Evolutionary conservation across 306 rosid species (phyloP), one percentile per base, ranked within the genome.

Genomic region (Potentilla sterilis): DNA sequence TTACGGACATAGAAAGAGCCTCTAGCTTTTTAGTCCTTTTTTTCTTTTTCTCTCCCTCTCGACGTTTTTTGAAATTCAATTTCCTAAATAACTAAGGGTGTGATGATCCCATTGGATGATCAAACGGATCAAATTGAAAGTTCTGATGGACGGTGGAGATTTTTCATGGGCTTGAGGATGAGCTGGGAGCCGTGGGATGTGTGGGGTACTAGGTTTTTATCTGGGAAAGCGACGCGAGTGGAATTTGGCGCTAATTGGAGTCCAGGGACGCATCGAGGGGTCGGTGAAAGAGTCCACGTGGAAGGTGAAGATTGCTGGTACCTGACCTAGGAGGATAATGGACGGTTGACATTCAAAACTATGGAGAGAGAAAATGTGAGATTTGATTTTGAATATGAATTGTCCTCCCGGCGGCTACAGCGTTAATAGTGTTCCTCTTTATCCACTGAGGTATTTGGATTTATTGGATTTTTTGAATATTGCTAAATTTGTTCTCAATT

Each of bases 241-340:
- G 78, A 82, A 81, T 91, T 89, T 89, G 91, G 97, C 97, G 97
- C 84, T 86, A 91, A 88, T 71, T 59, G 78, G 44, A 34, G 40
- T 65, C 44, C 40, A 9, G 65, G n/a, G 9, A 38, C 4, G 47
- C 0, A 18, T 37, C 1, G 14, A 37, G 47, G 18, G 46, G 47
- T 38, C 32, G 32, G 22, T 8, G 28, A 38, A 2, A 3, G 19
- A 35, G 40, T 65, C 77, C 79, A 87, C 85, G 84, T 83, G 90
- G 79, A 80, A 79, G 86, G 82, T 13, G 13, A 4, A 16, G 5
- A 19, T 44, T 16, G 77, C 44, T 2, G 16, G 63, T 75, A 61
- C 76, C 75, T 54, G 52, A 52, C 80, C 18, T 7, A n/a, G 59
- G 37, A 24, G 4, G 6, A 6, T 7, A 24, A 54, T 74, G 8